phyloP scores from a whole-genome alignment of 2,329 filamentous ascomycete species.

The Paraconiothyrium brasiliense region DNA sequence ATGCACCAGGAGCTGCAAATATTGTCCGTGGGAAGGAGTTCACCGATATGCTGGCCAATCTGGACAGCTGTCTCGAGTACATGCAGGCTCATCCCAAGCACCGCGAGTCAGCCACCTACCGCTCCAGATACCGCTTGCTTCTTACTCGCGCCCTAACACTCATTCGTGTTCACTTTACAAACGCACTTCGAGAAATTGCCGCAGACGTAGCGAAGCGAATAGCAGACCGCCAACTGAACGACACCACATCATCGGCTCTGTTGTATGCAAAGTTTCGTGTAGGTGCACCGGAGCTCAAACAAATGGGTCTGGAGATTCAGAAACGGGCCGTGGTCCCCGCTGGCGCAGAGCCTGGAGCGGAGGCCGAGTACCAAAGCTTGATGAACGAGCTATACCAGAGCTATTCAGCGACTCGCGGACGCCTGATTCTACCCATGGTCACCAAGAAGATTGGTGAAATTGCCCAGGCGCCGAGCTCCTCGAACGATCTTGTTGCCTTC shows the following conservation, averaged over 20 bases:
- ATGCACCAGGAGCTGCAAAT: slow-evolving; percentile 87
- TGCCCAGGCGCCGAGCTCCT: slow-evolving; percentile 66
- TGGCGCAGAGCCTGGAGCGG: slow-evolving; percentile 65
- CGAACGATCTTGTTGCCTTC: slow-evolving; percentile 71
- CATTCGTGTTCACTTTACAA: slow-evolving; percentile 73
- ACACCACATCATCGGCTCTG: slow-evolving; percentile 75
- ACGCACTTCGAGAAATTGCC: slow-evolving; percentile 68
- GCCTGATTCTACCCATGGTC: slow-evolving; percentile 69
- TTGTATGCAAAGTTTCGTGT: slow-evolving; percentile 77
- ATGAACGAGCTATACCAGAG: slow-evolving; percentile 72
- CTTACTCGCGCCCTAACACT: slow-evolving; percentile 74
- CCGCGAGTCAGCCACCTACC: slow-evolving; percentile 86
- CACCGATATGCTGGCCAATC: slow-evolving; percentile 83
- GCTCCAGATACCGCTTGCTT: slow-evolving; percentile 85
- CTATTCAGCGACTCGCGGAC: slow-evolving; percentile 67
- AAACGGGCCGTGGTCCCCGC: slow-evolving; percentile 69
- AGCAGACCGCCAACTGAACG: slow-evolving; percentile 73
- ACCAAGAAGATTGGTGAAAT: slow-evolving; percentile 68
- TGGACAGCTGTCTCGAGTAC: slow-evolving; percentile 91
- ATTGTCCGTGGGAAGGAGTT: slow-evolving; percentile 87
- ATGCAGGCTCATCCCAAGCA: slow-evolving; percentile 88
- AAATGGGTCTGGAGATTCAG: slow-evolving; percentile 73
- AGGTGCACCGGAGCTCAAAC: slow-evolving; percentile 71
- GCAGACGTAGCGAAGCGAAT: slow-evolving; percentile 70
- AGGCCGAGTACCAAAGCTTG: slow-evolving; percentile 72